Evolutionary conservation across 177 flowering plant species (phyloP).

Genomic region (Vitis hybrid): DNA sequence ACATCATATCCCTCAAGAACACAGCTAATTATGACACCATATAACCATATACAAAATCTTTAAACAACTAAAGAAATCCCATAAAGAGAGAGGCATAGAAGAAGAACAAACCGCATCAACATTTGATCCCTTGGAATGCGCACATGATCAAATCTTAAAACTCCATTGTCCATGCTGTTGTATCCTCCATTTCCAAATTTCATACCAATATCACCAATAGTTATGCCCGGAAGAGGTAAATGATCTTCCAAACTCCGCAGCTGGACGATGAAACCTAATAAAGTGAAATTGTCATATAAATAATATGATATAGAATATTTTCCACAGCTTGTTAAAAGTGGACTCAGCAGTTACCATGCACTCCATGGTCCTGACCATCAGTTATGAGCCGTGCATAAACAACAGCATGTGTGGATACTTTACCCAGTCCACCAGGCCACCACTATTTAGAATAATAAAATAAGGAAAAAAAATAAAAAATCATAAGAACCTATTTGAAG

Average conservation of each 20-base stretch:
- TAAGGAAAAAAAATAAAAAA: conserved; percentile 1
- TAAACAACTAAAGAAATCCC: background rate
- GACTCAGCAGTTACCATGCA: conserved; percentile 56
- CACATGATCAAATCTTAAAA: conserved; percentile 81
- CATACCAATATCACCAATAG: conserved; percentile 93
- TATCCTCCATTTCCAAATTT: conserved; percentile 98
- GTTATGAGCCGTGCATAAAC: conserved; percentile 81
- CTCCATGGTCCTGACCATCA: conserved; percentile 74
- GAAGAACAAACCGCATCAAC: conserved; percentile 76
- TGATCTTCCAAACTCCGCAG: conserved; percentile 92
- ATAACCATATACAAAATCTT: no score
- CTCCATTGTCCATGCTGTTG: conserved; percentile 97
- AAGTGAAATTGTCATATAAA: background rate
- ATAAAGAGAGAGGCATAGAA: background rate
- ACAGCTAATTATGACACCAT: no score
- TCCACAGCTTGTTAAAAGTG: background rate
- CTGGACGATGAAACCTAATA: conserved; percentile 90
- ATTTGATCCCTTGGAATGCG: conserved; percentile 95
- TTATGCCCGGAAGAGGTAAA: conserved; percentile 85
- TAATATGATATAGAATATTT: background rate
- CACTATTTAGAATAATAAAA: conserved; percentile 47
- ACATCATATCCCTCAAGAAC: no score
- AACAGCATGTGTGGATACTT: conserved; percentile 90
- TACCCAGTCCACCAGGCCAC: conserved; percentile 99
- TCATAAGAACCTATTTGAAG: background rate